Evolutionary conservation across 257 asterid species (phyloP).

Genomic region (Solanum medicagineum): DNA sequence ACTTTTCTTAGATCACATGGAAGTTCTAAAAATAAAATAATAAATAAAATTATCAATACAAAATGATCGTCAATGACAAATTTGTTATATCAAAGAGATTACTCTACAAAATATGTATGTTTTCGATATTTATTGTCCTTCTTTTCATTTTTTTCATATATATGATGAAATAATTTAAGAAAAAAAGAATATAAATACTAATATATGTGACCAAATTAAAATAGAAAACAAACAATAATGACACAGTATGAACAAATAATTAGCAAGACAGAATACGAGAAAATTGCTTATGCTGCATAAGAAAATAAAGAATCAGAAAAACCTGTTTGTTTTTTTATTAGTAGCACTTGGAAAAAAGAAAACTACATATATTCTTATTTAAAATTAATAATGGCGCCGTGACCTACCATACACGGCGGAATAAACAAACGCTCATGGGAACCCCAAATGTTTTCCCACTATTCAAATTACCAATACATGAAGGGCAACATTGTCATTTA

Average conservation of each 20-base stretch:
- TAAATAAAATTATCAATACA: background rate
- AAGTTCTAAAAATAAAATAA: background rate
- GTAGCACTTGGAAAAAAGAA: background rate
- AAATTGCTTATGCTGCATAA: background rate
- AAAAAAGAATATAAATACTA: background rate
- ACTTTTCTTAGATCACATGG: background rate
- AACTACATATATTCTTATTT: background rate
- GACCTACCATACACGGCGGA: slow-evolving; percentile 8
- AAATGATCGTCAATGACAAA: background rate
- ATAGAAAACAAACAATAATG: background rate
- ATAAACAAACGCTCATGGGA: slow-evolving; percentile 6
- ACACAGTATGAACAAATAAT: background rate
- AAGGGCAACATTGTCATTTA: background rate
- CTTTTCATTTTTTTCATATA: background rate
- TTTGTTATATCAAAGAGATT: background rate
- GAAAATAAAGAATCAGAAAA: too few relatives aligned
- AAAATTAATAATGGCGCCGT: background rate
- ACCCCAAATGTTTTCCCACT: background rate
- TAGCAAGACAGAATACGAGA: background rate
- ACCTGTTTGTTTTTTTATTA: background rate
- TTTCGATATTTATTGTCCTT: background rate
- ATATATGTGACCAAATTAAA: background rate
- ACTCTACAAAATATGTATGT: background rate
- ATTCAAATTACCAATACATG: background rate
- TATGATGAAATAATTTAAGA: background rate